Evolutionary conservation across 148 eudicot species (phyloP).

Genomic region (Suaeda aralocaspica): DNA sequence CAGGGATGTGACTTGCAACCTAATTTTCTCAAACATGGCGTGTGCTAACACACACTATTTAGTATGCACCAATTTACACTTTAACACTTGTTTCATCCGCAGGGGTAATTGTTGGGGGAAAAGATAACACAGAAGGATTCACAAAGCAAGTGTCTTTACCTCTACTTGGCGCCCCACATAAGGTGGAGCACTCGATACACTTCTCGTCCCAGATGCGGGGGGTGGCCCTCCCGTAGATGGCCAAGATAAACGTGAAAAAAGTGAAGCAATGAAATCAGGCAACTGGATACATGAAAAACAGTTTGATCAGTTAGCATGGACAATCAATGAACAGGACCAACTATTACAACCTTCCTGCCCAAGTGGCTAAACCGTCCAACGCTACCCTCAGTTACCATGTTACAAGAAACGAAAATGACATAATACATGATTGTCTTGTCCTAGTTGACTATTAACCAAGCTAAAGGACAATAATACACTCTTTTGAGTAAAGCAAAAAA

Average conservation of each 20-base stretch:
- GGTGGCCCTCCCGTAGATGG: constrained; percentile 56
- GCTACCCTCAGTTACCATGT: too few relatives aligned
- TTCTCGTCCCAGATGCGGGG: constrained; percentile 55
- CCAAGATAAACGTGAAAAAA: constrained; percentile 72
- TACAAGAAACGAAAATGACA: too few relatives aligned
- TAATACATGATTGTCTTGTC: too few relatives aligned
- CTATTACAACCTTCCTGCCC: too few relatives aligned
- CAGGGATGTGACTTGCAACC: too few relatives aligned
- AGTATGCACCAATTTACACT: too few relatives aligned
- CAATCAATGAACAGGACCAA: neutral
- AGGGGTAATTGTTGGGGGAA: neutral
- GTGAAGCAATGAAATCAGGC: constrained; percentile 65
- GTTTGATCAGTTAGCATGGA: neutral
- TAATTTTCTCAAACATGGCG: too few relatives aligned
- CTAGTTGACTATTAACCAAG: too few relatives aligned
- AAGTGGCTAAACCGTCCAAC: too few relatives aligned
- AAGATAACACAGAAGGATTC: neutral
- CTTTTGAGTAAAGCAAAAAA: too few relatives aligned
- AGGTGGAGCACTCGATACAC: constrained; percentile 45
- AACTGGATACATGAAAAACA: constrained; percentile 47
- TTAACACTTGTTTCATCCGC: neutral
- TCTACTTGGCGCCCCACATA: constrained; percentile 61
- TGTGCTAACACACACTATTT: too few relatives aligned
- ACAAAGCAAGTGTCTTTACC: constrained; percentile 43
- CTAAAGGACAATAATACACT: too few relatives aligned